These are phyloP conservation scores for Trichosporon inkin DNA, from an alignment of 1,284 basidiomycete species.

Conservation along the genomic window DNA sequence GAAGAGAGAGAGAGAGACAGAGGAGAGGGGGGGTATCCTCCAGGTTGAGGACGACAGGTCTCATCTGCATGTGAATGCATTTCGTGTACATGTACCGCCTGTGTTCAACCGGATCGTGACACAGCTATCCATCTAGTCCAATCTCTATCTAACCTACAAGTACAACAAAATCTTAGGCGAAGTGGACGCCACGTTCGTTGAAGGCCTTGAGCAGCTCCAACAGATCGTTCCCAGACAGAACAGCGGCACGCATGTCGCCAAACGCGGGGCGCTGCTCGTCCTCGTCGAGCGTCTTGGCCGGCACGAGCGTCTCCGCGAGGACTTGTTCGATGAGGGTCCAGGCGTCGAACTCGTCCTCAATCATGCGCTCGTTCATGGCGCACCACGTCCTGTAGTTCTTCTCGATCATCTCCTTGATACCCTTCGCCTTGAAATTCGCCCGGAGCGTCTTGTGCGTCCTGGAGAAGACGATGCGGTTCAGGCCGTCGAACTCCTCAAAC, in stretches of 20 bases:
- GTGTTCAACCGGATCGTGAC: background rate
- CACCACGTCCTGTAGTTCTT: slow-evolving; percentile 94
- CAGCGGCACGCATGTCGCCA: slow-evolving; percentile 67
- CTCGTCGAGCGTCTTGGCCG: slow-evolving; percentile 24
- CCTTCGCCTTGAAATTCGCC: slow-evolving; percentile 84
- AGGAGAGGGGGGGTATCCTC: too few relatives aligned
- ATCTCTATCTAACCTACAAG: slow-evolving; percentile 3
- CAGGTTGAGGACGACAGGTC: slow-evolving; percentile 1
- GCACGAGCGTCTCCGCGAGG: slow-evolving; percentile 54
- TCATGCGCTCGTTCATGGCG: slow-evolving; percentile 70
- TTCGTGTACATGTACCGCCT: slow-evolving; percentile 23
- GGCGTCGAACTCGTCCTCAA: slow-evolving; percentile 68
- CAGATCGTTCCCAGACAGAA: slow-evolving; percentile 80
- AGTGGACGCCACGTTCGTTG: slow-evolving; percentile 77
- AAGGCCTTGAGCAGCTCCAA: slow-evolving; percentile 75
- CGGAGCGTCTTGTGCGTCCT: slow-evolving; percentile 86
- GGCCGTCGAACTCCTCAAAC: slow-evolving; percentile 97
- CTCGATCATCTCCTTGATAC: slow-evolving; percentile 91
- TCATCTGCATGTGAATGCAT: slow-evolving; percentile 21
- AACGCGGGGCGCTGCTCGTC: slow-evolving; percentile 50
- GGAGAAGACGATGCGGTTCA: slow-evolving; percentile 84
- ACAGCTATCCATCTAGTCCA: slow-evolving; percentile 1
- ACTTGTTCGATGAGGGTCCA: slow-evolving; percentile 71
- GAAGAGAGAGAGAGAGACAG: background rate
- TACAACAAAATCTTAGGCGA: slow-evolving; percentile 55